Evolutionary conservation across 768 basidiomycete species (phyloP).

Genomic region (Calocybe indica): DNA sequence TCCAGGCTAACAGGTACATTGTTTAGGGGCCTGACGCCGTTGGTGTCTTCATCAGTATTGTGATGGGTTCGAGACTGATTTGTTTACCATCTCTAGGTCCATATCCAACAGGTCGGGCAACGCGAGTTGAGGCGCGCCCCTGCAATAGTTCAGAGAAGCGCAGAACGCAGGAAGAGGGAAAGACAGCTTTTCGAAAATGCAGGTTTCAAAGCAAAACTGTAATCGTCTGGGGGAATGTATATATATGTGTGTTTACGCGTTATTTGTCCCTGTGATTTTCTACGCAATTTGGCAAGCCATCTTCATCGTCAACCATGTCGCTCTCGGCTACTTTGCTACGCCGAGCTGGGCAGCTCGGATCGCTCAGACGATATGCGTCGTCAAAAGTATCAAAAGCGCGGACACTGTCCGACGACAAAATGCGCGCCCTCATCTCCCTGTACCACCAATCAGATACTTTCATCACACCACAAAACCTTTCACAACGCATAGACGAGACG

Average conservation of each 20-base stretch:
- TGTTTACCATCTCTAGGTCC: slow-evolving; percentile 45
- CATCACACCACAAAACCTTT: slow-evolving; percentile 67
- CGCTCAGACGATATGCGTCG: slow-evolving; percentile 12
- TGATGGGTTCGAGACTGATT: no score
- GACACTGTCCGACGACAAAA: slow-evolving; percentile 47
- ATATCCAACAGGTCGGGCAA: slow-evolving; percentile 93
- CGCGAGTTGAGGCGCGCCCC: slow-evolving; percentile 79
- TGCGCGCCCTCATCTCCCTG: slow-evolving; percentile 70
- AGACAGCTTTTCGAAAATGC: slow-evolving; percentile 52
- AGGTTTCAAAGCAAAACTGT: slow-evolving; percentile 56
- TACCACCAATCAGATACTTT: slow-evolving; percentile 74
- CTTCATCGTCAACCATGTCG: background rate
- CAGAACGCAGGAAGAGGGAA: slow-evolving; percentile 57
- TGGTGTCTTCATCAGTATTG: slow-evolving; percentile 14
- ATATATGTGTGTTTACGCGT: background rate
- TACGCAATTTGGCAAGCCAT: no score
- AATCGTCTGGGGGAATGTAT: slow-evolving; percentile 9
- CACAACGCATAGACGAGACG: slow-evolving; percentile 55
- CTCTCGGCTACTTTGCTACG: background rate
- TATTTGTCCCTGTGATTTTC: no score
- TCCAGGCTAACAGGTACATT: slow-evolving; percentile 1
- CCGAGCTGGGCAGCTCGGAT: background rate
- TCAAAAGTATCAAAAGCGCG: slow-evolving; percentile 13
- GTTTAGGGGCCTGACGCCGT: slow-evolving; percentile 75
- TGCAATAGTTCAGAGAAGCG: slow-evolving; percentile 45